Conservation (phyloP, 1,139 yeast genomes). For the Suhomyces bribrorum region DNA sequence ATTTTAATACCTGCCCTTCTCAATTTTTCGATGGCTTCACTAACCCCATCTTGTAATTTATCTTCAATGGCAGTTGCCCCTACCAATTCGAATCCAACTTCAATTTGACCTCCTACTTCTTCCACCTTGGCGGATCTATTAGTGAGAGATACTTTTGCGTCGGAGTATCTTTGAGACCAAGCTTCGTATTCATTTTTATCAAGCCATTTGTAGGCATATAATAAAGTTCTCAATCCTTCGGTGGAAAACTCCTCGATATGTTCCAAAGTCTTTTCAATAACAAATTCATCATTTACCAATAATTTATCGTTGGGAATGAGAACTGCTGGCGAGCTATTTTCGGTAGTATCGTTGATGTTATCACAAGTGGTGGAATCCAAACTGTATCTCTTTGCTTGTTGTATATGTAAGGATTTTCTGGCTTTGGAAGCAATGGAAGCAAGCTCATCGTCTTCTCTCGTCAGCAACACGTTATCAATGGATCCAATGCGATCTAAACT, state of each 20-base stretch:
- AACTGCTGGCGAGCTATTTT: not conserved
- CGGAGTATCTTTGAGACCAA: slow-evolving; percentile 69
- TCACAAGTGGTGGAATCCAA: slow-evolving; percentile 21
- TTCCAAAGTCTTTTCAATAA: slow-evolving; percentile 80
- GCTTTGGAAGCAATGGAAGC: slow-evolving; percentile 61
- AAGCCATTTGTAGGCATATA: slow-evolving; percentile 80
- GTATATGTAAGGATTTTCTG: slow-evolving; percentile 62
- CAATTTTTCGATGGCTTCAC: slow-evolving; percentile 88
- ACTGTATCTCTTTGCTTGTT: slow-evolving; percentile 59
- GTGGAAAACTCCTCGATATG: slow-evolving; percentile 93
- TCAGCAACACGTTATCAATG: slow-evolving; percentile 58
- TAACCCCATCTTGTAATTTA: slow-evolving; percentile 92
- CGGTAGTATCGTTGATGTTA: not conserved
- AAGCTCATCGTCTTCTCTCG: slow-evolving; percentile 55
- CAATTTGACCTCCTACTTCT: slow-evolving; percentile 70
- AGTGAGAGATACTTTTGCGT: slow-evolving; percentile 74
- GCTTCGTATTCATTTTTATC: slow-evolving; percentile 54
- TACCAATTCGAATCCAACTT: slow-evolving; percentile 60
- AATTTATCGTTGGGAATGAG: slow-evolving; percentile 61
- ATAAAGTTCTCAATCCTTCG: slow-evolving; percentile 87
- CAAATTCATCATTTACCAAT: slow-evolving; percentile 71
- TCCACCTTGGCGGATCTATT: slow-evolving; percentile 71
- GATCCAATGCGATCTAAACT: slow-evolving; percentile 29
- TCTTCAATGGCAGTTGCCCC: slow-evolving; percentile 99
- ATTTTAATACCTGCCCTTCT: slow-evolving; percentile 90